Conservation (phyloP, 441 rosid species). For the Biscutella laevigata region DNA sequence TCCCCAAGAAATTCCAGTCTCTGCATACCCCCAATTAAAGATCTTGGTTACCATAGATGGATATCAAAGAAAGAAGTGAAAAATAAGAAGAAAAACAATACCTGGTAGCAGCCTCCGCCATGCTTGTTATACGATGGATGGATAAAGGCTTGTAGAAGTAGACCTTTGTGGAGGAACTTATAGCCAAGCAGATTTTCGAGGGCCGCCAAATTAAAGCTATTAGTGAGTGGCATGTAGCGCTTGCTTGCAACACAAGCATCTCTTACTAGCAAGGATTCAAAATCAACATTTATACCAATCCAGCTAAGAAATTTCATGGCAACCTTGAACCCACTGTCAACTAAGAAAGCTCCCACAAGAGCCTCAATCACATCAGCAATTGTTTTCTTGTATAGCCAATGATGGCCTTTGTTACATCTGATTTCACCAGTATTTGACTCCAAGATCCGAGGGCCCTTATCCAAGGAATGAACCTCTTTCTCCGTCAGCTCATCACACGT, state of each 20-base stretch:
- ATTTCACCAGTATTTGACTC: conserved; percentile 36
- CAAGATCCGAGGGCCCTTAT: conserved; percentile 22
- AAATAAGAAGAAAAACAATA: conserved; percentile 15
- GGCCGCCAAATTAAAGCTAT: conserved; percentile 34
- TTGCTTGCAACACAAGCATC: conserved; percentile 50
- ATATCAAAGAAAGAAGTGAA: conserved; percentile 16
- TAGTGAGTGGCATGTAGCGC: conserved; percentile 48
- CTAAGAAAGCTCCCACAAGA: conserved; percentile 86
- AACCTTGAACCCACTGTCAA: conserved; percentile 86
- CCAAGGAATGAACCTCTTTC: conserved; percentile 37
- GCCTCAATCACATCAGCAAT: conserved; percentile 94
- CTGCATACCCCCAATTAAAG: conserved; percentile 34
- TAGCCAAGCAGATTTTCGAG: conserved; percentile 50
- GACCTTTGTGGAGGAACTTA: conserved; percentile 62
- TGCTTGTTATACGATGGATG: conserved; percentile 85
- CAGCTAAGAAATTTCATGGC: conserved; percentile 82
- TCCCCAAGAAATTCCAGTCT: conserved; percentile 99
- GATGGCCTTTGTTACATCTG: conserved; percentile 82
- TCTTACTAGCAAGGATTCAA: conserved; percentile 46
- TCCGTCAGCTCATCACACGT: conserved; percentile 47
- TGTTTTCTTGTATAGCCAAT: conserved; percentile 74
- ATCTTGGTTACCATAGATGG: conserved; percentile 10
- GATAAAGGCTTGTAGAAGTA: conserved; percentile 77
- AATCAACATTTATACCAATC: conserved; percentile 71
- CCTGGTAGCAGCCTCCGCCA: conserved; percentile 99